Base-by-base conservation (phyloP, 306 rosid genomes). In the Cicer bijugum region DNA sequence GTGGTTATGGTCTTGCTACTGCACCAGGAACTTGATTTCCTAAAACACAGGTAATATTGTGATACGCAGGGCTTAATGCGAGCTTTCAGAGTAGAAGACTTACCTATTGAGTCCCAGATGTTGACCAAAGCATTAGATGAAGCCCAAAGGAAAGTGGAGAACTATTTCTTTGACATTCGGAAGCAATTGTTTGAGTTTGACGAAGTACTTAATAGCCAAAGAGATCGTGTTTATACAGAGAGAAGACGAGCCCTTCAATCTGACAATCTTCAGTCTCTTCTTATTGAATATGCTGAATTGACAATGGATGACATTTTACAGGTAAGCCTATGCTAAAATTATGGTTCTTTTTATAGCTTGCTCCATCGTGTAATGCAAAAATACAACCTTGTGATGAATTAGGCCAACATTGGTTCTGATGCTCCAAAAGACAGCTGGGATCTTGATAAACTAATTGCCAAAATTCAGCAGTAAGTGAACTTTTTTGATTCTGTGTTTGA, bases 141-240 rank as follows among this genome's bases (percentile, higher is more conserved):
- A 85, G 98, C 98, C 80, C 98, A 94, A 75, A 83, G 96, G 80
- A 94, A 94, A 89, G 98, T 94, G 64, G 97, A 94, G 83, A 94
- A 89, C 77, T 94, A 94, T 75, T 94, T 94, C 85, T 91, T 94
- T 67, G 98, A 94, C 77, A 91, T 94, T 69, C 86, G 98, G 68
- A 94, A 94, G 89, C 98, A 94, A 69, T 85, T 94, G 81, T 94
- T 94, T 72, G 98, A 94, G 84, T 94, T 66, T 83, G 98, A 94
- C 63, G 97, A 94, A 75, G 98, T 94, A 60, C 84, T 94, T 47
- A 94, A 94, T 81, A 94, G 97, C 81, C 98, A 94, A 85, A 85
- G 98, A 84, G 98, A 94, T 67, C 92, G 96, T 50, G 88, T 94
- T 14, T 94, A 94, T 78, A 87, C 94, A 0, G 98, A 94, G 86